Base-by-base conservation (phyloP, 192 early-diverging fungal genomes). In the Entomortierella chlamydospora region DNA sequence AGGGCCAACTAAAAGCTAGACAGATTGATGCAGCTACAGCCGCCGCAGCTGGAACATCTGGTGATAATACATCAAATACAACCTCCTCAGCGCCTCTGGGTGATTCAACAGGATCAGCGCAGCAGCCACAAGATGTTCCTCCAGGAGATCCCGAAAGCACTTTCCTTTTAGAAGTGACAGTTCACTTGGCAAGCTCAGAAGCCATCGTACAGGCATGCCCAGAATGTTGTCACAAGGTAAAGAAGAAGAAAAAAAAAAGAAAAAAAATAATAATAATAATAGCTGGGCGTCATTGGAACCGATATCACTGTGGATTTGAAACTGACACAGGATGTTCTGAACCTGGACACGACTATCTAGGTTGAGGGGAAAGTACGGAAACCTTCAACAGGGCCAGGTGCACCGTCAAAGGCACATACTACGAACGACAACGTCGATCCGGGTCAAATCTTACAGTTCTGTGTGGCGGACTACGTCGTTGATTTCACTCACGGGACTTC, bases 141-240 rank as follows among this genome's bases (percentile, higher is more conserved):
- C 22, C 37, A 33, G 61, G 61, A 4, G 67, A 78, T 31, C 67
- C 66, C 10, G 71, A 73, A 31, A 69, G 45, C 23, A 60, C 68
- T 20, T 78, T 64, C 42, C 64, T 62, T 59, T 50, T 78, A 6
- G 73, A 78, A 20, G 73, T 78, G 33, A 69, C 66, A 30, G 73
- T 78, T 12, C 73, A 78, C 28, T 28, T 78, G n/a, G 67, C 73
- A 20, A 78, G 73, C 61, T 78, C 73, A 18, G 73, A 78, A 12
- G 73, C 73, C 3, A 68, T 78, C 59, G 73, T 78, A 2, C 66
- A 69, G 31, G 73, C 73, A 2, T 78, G 73, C 43, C 73, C 73
- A 64, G 73, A 78, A 37, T 78, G 73, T 34, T 78, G 73, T 26
- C 73, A 78, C 28, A 78, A 77, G 66, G 69, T 71, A 63, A 55